Base-by-base conservation (phyloP, 73 alveolate species). In the Blepharisma japonicum region DNA sequence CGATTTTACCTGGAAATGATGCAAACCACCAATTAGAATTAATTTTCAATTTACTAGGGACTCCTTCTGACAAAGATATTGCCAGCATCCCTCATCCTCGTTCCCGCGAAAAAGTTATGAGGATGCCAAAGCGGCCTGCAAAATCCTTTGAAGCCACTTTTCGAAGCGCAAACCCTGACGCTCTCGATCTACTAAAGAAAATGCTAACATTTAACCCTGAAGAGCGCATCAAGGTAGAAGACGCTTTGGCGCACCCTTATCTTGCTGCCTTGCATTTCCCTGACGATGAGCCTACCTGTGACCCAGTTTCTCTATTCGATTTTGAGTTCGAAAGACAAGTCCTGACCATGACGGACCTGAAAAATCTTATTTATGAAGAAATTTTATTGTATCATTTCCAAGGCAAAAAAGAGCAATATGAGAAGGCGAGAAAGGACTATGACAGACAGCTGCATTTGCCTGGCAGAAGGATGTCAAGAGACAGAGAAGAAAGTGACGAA, bases 211-310 rank as follows among this genome's bases (percentile, higher is more conserved):
- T 94, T 74, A 96, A 94, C 71, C 95, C 98, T 9, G 89, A 68
- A 8, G 87, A 91, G 80, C 86, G 99, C 78, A 84, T 94, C 71
- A 89, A 95, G 66, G 92, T 95, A 9, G 97, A 95, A 51, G 90
- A 95, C 56, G 97, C 98, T 53, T 55, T 95, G 45, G 81, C 83
- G 83, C 99, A 95, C 85, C 98, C 98, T 68, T 95, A 85, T 81
- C 56, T 95, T 56, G 82, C 82, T 11, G 91, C 86, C 11, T 66
- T 91, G 68, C 98, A 91, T 87, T 86, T 67, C 68, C 88, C 89
- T 6, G 94, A 87, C 11, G 90, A 87, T 20, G 94, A 87, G 61
- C 94, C 94, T 20, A 55, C 84, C 38, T 39, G 85, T 39, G 77
- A 55, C 6, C 87, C 81, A 68, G 90, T 87, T 7, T 55, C 77